Percentiles rank a stretch among this genome's conserved stretches.
phyloP scores from a whole-genome alignment of 2,329 filamentous ascomycete species.

The Thermochaetoides dissita region DNA sequence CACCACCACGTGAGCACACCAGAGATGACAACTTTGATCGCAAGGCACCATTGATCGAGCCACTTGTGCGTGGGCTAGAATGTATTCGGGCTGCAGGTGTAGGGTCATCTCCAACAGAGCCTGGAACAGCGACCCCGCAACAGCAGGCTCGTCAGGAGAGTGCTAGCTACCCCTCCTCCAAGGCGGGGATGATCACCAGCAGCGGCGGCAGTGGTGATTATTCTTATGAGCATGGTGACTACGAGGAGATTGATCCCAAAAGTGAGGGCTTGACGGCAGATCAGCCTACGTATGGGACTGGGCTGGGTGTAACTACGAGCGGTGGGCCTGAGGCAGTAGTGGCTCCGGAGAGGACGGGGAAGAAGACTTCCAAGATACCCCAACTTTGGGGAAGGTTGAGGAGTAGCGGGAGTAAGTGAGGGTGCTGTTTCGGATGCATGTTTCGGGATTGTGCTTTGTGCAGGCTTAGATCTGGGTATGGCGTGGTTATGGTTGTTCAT shows the following conservation, averaged over 20 bases:
- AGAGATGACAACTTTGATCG: conserved; percentile 9
- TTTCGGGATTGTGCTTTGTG: too few relatives aligned
- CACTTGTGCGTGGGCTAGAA: conserved; percentile 19
- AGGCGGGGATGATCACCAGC: too few relatives aligned
- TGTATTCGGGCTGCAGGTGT: conserved; percentile 16
- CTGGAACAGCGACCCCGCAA: too few relatives aligned
- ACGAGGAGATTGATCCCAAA: conserved; percentile 29
- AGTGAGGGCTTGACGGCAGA: conserved; percentile 29
- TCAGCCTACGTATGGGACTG: not conserved
- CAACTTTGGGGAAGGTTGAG: conserved; percentile 13
- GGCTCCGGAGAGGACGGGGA: conserved; percentile 4
- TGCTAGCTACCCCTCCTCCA: too few relatives aligned
- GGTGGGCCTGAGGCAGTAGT: not conserved
- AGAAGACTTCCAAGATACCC: conserved; percentile 8
- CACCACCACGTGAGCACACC: not conserved
- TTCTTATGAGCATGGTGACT: conserved; percentile 10
- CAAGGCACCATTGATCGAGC: conserved; percentile 20
- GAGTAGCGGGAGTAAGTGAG: conserved; percentile 8
- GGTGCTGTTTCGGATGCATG: too few relatives aligned
- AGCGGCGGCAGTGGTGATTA: too few relatives aligned
- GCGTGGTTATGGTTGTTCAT: too few relatives aligned
- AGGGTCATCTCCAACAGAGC: too few relatives aligned
- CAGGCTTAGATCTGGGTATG: too few relatives aligned
- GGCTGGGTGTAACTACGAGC: not conserved
- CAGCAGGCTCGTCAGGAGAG: too few relatives aligned